Evolutionary conservation across 441 rosid genomes (phyloP).

Genomic region (Cnidoscolus chayamansa): DNA sequence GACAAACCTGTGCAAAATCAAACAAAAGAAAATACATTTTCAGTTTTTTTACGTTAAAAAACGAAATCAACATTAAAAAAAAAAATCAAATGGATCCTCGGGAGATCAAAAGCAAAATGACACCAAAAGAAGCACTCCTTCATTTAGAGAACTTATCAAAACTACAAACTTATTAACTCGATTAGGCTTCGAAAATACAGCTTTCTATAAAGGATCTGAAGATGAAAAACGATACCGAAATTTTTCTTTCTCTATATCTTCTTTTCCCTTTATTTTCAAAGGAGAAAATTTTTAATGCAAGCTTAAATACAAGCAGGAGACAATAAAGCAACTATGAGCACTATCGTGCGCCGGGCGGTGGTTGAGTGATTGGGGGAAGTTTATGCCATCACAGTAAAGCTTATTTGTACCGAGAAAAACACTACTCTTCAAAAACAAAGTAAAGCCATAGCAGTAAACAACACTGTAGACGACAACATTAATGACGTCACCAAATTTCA

Average conservation of each 20-base stretch:
- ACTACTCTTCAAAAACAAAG: background rate
- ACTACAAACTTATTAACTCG: background rate
- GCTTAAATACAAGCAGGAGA: background rate
- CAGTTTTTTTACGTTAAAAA: too few species aligned
- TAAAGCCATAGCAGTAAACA: too few species aligned
- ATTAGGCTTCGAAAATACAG: background rate
- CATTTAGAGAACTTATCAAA: background rate
- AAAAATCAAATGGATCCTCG: background rate
- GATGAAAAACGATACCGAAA: background rate
- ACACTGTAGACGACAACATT: too few species aligned
- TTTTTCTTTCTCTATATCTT: too few species aligned
- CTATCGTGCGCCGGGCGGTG: conserved; percentile 1
- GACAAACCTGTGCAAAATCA: background rate
- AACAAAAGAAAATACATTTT: background rate
- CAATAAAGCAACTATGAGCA: background rate
- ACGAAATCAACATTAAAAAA: background rate
- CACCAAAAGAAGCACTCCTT: background rate
- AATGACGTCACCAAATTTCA: too few species aligned
- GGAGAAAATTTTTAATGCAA: background rate
- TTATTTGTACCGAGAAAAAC: background rate
- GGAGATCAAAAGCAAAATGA: background rate
- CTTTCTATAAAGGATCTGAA: background rate
- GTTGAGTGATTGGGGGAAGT: background rate
- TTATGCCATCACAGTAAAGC: background rate
- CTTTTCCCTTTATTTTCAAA: background rate